A percentile compares a stretch with the other conserved stretches of the same genome.
Evolutionary conservation across 257 asterid genomes (phyloP).

Genomic region (Ligustrum vulgare): DNA sequence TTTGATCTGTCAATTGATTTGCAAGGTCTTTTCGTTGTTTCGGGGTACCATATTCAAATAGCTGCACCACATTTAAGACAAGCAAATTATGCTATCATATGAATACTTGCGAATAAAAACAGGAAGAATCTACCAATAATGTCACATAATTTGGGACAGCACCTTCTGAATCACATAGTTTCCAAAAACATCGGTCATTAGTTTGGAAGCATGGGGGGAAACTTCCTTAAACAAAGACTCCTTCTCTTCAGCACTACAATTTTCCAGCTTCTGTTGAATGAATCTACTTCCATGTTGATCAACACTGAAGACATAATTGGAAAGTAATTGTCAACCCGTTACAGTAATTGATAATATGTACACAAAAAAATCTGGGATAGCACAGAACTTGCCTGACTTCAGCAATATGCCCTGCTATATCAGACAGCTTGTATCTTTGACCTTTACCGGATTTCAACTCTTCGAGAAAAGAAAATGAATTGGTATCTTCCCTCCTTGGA

Average conservation of each 20-base stretch:
- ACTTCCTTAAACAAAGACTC: slow-evolving; percentile 52
- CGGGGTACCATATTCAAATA: slow-evolving; percentile 54
- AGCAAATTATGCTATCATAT: slow-evolving; percentile 5
- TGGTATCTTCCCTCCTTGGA: slow-evolving; percentile 30
- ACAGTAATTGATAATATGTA: slow-evolving; percentile 4
- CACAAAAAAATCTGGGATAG: slow-evolving; percentile 8
- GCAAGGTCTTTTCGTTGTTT: slow-evolving; percentile 54
- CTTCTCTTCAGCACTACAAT: slow-evolving; percentile 53
- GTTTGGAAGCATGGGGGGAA: slow-evolving; percentile 51
- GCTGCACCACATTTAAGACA: slow-evolving; percentile 32
- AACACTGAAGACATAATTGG: slow-evolving; percentile 33
- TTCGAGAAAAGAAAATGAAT: slow-evolving; percentile 46
- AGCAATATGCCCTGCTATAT: slow-evolving; percentile 53
- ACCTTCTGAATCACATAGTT: slow-evolving; percentile 73
- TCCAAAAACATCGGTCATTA: slow-evolving; percentile 66
- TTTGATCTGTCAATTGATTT: slow-evolving; percentile 47
- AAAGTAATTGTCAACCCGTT: slow-evolving; percentile 5
- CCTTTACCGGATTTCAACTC: slow-evolving; percentile 65
- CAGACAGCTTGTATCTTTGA: slow-evolving; percentile 48
- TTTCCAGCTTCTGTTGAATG: slow-evolving; percentile 63
- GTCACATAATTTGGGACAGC: slow-evolving; percentile 2
- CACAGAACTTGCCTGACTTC: slow-evolving; percentile 49
- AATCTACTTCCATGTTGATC: slow-evolving; percentile 75
- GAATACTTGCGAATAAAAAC: not conserved
- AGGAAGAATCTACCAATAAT: not conserved